Evolutionary conservation across 2,329 filamentous ascomycete genomes (phyloP).

Genomic region (Volutella citrinella): DNA sequence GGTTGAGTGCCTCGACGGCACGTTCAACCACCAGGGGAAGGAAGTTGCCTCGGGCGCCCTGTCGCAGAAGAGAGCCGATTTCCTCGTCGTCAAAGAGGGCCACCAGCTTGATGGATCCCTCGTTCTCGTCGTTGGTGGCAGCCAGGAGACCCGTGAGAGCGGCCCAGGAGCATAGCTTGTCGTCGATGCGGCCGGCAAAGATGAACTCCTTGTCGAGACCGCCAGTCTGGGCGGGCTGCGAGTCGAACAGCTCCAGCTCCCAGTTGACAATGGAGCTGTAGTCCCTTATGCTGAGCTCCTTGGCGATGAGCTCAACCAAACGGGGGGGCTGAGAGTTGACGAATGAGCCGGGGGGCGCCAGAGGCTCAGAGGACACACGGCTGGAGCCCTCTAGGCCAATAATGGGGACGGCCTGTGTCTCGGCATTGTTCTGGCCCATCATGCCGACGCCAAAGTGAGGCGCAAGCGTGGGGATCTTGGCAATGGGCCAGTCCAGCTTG

Average conservation of each 20-base stretch:
- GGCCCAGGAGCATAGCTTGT: slow-evolving; percentile 95
- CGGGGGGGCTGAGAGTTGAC: slow-evolving; percentile 78
- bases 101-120: slow-evolving; percentile 79
- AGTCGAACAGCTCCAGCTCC: slow-evolving; percentile 95
- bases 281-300: slow-evolving; percentile 69
- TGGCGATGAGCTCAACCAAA: slow-evolving; percentile 78
- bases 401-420: slow-evolving; percentile 93
- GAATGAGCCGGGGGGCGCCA: slow-evolving; percentile 71
- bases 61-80: slow-evolving; percentile 85
- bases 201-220: slow-evolving; percentile 92
- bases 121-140: slow-evolving; percentile 52
- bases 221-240: slow-evolving; percentile 77
- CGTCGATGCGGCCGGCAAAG: slow-evolving; percentile 91
- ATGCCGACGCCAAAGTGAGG: slow-evolving; percentile 86
- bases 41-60: slow-evolving; percentile 89
- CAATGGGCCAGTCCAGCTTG: slow-evolving; percentile 92
- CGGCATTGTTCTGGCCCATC: slow-evolving; percentile 68
- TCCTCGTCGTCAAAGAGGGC: slow-evolving; percentile 98
- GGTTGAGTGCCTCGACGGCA: slow-evolving; percentile 66
- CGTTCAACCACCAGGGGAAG: slow-evolving; percentile 78
- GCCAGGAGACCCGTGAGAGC: slow-evolving; percentile 81
- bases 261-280: slow-evolving; percentile 82
- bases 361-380: slow-evolving; percentile 33
- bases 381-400: slow-evolving; percentile 78
- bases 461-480: slow-evolving; percentile 84